Conservation (phyloP, 2,329 filamentous ascomycete genomes). For the Pseudonectria foliicola region DNA sequence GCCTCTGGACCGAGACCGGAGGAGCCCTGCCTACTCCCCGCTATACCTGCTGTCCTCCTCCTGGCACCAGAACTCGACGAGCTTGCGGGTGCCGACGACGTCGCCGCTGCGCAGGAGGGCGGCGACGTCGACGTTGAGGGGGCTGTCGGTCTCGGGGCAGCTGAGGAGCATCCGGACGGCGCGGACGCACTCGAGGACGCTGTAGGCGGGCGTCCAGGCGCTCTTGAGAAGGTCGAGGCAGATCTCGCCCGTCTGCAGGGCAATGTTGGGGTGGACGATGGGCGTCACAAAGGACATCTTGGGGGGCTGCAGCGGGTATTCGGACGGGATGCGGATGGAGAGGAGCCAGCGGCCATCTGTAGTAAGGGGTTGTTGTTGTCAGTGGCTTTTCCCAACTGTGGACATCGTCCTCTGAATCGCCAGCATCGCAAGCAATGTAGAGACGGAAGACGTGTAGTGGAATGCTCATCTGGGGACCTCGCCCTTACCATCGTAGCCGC, state of each 20-base stretch:
- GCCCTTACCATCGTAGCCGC: constrained; percentile 48
- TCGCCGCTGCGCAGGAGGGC: constrained; percentile 64
- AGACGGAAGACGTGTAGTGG: neutral
- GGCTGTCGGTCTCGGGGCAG: constrained; percentile 64
- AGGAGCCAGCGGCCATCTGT: constrained; percentile 75
- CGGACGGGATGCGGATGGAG: constrained; percentile 63
- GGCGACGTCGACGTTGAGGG: constrained; percentile 73
- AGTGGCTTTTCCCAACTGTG: neutral
- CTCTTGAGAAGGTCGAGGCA: constrained; percentile 81
- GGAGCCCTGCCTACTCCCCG: constrained; percentile 27
- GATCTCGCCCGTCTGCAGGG: constrained; percentile 71
- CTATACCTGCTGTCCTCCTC: constrained; percentile 30
- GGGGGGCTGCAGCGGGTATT: constrained; percentile 75
- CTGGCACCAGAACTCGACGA: constrained; percentile 65
- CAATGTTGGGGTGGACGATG: constrained; percentile 77
- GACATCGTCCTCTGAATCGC: too few relatives aligned
- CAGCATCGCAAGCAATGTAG: too few relatives aligned
- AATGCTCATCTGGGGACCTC: neutral
- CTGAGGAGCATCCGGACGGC: constrained; percentile 59
- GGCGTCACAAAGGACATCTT: constrained; percentile 74
- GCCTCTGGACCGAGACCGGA: too few relatives aligned
- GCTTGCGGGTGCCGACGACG: constrained; percentile 55
- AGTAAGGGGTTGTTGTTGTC: neutral
- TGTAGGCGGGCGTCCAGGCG: constrained; percentile 81
- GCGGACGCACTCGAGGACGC: constrained; percentile 66